phyloP scores from a whole-genome alignment of 1,139 yeast species.

The Candida sojae region DNA sequence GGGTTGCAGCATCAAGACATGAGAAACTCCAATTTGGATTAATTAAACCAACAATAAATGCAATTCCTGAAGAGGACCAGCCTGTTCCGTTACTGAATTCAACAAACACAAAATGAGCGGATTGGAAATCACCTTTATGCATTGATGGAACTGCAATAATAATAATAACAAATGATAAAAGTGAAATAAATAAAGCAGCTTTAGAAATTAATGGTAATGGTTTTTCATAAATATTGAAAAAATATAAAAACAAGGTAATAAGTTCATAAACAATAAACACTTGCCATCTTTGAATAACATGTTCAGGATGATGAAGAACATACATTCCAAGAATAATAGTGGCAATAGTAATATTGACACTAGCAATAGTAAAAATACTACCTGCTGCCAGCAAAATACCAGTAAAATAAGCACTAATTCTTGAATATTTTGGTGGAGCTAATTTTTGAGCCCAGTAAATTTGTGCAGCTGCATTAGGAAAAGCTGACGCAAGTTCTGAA shows the following conservation, averaged over 20 bases:
- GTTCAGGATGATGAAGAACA: constrained; percentile 44
- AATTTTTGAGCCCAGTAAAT: constrained; percentile 60
- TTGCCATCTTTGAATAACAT: constrained; percentile 55
- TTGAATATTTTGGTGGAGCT: constrained; percentile 50
- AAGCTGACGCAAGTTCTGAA: constrained; percentile 52
- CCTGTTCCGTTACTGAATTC: constrained; percentile 66
- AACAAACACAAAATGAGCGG: constrained; percentile 60
- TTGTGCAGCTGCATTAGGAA: constrained; percentile 69
- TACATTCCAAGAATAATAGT: constrained; percentile 55
- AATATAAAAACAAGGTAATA: constrained; percentile 38
- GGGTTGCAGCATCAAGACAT: constrained; percentile 69
- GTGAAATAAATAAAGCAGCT: constrained; percentile 55
- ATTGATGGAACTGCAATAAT: constrained; percentile 58
- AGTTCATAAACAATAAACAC: constrained; percentile 53
- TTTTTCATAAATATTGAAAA: constrained; percentile 60
- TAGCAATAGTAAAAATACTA: constrained; percentile 57
- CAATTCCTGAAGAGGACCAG: constrained; percentile 60
- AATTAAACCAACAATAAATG: constrained; percentile 65
- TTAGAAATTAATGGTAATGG: constrained; percentile 56
- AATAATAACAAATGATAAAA: constrained; percentile 54
- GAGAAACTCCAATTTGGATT: constrained; percentile 72
- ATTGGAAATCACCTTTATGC: constrained; percentile 51
- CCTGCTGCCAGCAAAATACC: constrained; percentile 62
- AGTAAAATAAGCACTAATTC: constrained; percentile 50
- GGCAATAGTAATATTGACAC: constrained; percentile 57